Percentiles rank a stretch among this genome's conserved stretches.
Conservation (phyloP, 768 basidiomycete species). For the Sarcomyxa edulis region DNA sequence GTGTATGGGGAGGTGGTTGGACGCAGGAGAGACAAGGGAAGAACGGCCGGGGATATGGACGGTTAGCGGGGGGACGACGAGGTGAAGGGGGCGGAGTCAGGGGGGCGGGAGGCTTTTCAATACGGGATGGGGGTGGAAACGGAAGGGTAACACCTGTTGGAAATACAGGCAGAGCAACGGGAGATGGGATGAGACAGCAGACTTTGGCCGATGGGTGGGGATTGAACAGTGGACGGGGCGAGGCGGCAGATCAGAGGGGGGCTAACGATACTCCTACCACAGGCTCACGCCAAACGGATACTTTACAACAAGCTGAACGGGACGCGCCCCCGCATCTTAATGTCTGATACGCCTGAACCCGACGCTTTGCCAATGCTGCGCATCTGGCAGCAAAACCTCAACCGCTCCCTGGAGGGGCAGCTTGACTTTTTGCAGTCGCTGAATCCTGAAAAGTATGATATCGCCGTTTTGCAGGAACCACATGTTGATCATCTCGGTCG, state of each 20-base stretch:
- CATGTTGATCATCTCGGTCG: conserved; percentile 13
- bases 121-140: too few relatives aligned
- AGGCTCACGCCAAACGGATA: background rate
- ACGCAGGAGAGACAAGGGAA: background rate
- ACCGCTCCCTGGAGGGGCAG: conserved; percentile 16
- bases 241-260: background rate
- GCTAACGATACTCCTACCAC: conserved; percentile 1
- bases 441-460: conserved; percentile 11
- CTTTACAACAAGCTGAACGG: background rate
- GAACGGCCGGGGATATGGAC: background rate
- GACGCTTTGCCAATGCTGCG: conserved; percentile 3
- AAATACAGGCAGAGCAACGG: too few relatives aligned
- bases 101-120: too few relatives aligned
- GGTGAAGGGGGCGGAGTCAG: background rate
- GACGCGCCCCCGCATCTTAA: background rate
- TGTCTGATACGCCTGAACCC: background rate
- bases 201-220: background rate
- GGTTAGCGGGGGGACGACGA: background rate
- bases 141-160: too few relatives aligned
- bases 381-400: conserved; percentile 22
- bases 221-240: too few relatives aligned
- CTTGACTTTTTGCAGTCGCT: conserved; percentile 5
- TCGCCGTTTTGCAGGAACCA: conserved; percentile 26
- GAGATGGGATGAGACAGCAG: too few relatives aligned
- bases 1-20: background rate